Evolutionary conservation across 352 stramenopile genomes (phyloP), one percentile per base, ranked within the genome.

Genomic region (Ophiocytium majus): DNA sequence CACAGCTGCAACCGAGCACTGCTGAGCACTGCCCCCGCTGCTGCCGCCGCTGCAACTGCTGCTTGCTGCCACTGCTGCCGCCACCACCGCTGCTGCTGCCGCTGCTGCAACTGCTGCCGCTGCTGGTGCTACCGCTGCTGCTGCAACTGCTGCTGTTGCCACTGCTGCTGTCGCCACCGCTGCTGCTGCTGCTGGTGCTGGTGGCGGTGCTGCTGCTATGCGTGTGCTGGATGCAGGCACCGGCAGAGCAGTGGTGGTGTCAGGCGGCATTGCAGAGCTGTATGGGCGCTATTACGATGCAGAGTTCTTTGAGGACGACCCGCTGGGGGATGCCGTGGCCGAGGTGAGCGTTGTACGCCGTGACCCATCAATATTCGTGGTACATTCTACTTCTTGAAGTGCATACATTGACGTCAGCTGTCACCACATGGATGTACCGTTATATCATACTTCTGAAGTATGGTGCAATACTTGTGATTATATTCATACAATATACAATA

Each of bases 271-370:
- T 5, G 36, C 36, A 9, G 75, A 81, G 75, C 75, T 81, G 31
- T 81, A 81, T 33, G 50, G 32, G n/a, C 75, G 75, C 31, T 81
- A 81, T 17, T 81, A 81, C 36, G 75, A 81, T 17, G 36, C 75
- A 50, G 75, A 81, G 10, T 81, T 81, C 36, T 81, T 81, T 81
- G 36, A 81, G 36, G 75, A 57, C 1, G 75, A 81, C 50, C 19
- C 36, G 28, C 75, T 81, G 1, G 75, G 36, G 0, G 36, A 28
- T 31, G 75, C 9, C 28, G 75, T 50, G 37, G 9, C 5, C 5
- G 50, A 36, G 75, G 75, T 81, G 35, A 57, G n/a, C n/a, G 43
- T 57, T 57, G 43, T 14, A 14, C 43, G 43, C 43, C n/a, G n/a
- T n/a, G n/a, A n/a, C n/a, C n/a, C n/a, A n/a, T n/a, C n/a, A n/a